phyloP scores from a whole-genome alignment of 2,329 filamentous ascomycete genomes.

The Macrophomina pseudophaseolina region DNA sequence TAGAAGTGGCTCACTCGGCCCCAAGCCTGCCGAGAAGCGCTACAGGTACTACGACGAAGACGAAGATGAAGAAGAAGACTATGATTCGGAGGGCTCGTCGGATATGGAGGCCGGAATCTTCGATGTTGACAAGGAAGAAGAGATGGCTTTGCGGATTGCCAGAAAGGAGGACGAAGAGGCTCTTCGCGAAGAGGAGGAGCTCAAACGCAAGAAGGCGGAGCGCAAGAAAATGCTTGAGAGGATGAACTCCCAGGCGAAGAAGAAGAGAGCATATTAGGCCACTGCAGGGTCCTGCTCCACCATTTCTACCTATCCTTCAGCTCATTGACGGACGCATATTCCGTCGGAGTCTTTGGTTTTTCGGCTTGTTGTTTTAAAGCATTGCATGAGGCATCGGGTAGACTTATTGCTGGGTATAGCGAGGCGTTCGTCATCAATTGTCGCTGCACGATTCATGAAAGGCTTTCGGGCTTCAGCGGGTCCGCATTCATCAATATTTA shows the following conservation, averaged over 20 bases:
- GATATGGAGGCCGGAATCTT: slow-evolving; percentile 80
- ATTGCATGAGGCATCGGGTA: slow-evolving; percentile 26
- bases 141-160: slow-evolving; percentile 64
- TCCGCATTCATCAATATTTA: not conserved
- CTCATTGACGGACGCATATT: not conserved
- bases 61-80: slow-evolving; percentile 66
- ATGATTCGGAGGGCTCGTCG: slow-evolving; percentile 65
- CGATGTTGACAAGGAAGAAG: slow-evolving; percentile 76
- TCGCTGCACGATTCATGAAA: slow-evolving; percentile 25
- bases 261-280: slow-evolving; percentile 19
- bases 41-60: slow-evolving; percentile 44
- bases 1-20: slow-evolving; percentile 34
- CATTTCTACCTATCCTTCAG: slow-evolving; percentile 5
- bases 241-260: slow-evolving; percentile 21
- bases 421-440: slow-evolving; percentile 25
- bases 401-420: slow-evolving; percentile 26
- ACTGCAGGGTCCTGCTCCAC: not conserved
- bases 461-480: slow-evolving; percentile 20
- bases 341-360: slow-evolving; percentile 4
- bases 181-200: slow-evolving; percentile 64
- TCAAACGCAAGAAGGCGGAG: slow-evolving; percentile 68
- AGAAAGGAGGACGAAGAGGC: slow-evolving; percentile 71
- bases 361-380: slow-evolving; percentile 20
- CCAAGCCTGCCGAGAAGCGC: slow-evolving; percentile 36
- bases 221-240: slow-evolving; percentile 44